Evolutionary conservation across 2,329 filamentous ascomycete genomes (phyloP), one percentile per base, ranked within the genome.

Genomic region (Zasmidium cellare): DNA sequence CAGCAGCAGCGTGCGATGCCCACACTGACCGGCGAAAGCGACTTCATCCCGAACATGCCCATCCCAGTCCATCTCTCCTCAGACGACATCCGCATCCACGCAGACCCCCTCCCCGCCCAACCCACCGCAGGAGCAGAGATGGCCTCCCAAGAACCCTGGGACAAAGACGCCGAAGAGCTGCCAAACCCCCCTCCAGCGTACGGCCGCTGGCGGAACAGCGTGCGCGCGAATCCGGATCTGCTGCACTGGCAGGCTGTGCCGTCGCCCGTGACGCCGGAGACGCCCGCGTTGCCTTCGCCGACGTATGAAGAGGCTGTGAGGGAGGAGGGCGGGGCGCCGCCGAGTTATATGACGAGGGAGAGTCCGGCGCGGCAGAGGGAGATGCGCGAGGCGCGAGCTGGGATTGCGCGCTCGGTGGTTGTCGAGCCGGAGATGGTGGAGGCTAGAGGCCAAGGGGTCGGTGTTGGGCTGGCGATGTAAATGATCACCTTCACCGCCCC

Each of bases 181-280:
- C 55, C 61, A 72, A 55, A 71, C 19, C 84, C 86, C 9, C 92
- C 92, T 3, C 92, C 92, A 0, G 91, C 91, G 1, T 96, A 96
- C 70, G 92, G 92, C 0, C 77, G 91, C 1, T 96, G 91, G 90
- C 82, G 91, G 53, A 87, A 87, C 72, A 93, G 88, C 68, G 90
- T 94, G 84, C 82, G 90, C 49, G 88, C 92, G 28, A 89, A 96
- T 67, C 91, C 91, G 1, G 85, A 93, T 68, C 80, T 91, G 14
- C 80, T 96, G 23, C 91, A 89, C 71, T 96, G 91, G 91, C 86
- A 66, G 23, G 55, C 62, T 16, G 55, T 64, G 3, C 64, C 66
- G 1, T 66, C 65, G 12, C 68, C 68, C 3, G 58, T 61, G 2
- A 63, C 52, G 24, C 60, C 64, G 23, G 58, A 53, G n/a, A 65